Evolutionary conservation across 352 stramenopile species (phyloP).

Genomic region (Pythium sukuiense): DNA sequence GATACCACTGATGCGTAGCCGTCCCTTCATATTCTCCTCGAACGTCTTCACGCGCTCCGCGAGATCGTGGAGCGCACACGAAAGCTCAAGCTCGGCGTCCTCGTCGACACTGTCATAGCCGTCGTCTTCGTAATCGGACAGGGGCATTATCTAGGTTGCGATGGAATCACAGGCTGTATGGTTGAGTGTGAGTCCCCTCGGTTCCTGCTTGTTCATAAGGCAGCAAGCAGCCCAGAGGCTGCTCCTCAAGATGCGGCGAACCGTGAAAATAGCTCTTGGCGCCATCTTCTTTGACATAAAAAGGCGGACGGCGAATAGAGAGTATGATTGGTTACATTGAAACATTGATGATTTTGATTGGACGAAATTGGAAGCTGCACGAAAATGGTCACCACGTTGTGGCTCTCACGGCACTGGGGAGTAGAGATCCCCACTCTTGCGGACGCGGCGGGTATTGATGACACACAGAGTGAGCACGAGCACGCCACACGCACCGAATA

Average conservation of each 20-base stretch:
- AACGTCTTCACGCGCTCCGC: constrained; percentile 65
- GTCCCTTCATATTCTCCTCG: constrained; percentile 67
- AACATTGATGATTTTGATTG: not conserved
- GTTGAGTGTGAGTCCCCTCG: no score
- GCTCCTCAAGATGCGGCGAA: not conserved
- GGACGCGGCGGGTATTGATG: constrained; percentile 21
- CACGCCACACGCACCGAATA: constrained; percentile 24
- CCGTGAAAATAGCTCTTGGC: not conserved
- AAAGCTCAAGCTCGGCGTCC: constrained; percentile 74
- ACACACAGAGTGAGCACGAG: constrained; percentile 24
- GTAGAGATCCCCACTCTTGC: not conserved
- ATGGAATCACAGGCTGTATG: no score
- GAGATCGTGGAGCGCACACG: constrained; percentile 71
- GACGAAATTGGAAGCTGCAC: not conserved
- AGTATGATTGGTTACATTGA: constrained; percentile 2
- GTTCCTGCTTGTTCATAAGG: no score
- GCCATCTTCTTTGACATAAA: not conserved
- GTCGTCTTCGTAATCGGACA: constrained; percentile 46
- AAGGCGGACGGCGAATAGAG: not conserved
- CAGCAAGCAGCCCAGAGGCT: no score
- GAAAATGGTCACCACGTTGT: not conserved
- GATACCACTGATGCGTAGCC: constrained; percentile 33
- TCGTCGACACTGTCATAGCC: constrained; percentile 53
- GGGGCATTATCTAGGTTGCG: constrained; percentile 13
- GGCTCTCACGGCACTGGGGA: constrained; percentile 9